Base-by-base conservation (phyloP, 192 early-diverging fungal genomes). In the Coemansia sp. region DNA sequence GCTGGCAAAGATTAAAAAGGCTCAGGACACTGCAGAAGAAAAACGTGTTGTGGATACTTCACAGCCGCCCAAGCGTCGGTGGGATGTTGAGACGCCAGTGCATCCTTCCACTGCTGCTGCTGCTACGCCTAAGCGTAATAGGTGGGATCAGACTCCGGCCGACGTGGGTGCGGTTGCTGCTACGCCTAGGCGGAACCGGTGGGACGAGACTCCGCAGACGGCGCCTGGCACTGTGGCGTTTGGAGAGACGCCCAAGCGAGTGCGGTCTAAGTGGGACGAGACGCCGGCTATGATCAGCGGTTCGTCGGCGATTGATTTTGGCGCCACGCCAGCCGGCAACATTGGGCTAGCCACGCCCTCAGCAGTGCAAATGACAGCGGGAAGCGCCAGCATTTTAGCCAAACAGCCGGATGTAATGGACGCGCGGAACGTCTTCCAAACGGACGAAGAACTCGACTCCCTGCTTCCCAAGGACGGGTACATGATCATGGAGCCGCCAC, bases 221-320 rank as follows among this genome's bases (percentile, higher is more conserved):
- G 36, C 41, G 27, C 16, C 91, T 7, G 85, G 80, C 52, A 76
- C 65, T 3, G 60, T 55, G n/a, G 76, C 20, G 42, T 67, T 61
- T 71, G 85, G 68, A 49, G 88, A 72, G 55, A 88, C 88, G 44
- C 88, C 91, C 20, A 71, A 80, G 42, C 87, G 86, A 16, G 95
- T 96, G 67, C 89, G 92, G 64, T 97, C 96, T 13, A 85, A 95
- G 41, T 99, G 97, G 97, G 97, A 98, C 71, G 95, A 95, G 71
- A 99, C 97, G 1, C 97, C 96, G 10, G 66, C 93, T 18, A 87
- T 86, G 64, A 64, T 69, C 11, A 77, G 78, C 44, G 83, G 73
- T 5, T 77, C 85, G 16, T 38, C 42, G 4, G 41, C 36, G 2
- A 59, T 60, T 15, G 71, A 31, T 10, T 72, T 72, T 66, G 71